Evolutionary conservation across 208 protist genomes (phyloP).

Genomic region (Crithidia thermophila): DNA sequence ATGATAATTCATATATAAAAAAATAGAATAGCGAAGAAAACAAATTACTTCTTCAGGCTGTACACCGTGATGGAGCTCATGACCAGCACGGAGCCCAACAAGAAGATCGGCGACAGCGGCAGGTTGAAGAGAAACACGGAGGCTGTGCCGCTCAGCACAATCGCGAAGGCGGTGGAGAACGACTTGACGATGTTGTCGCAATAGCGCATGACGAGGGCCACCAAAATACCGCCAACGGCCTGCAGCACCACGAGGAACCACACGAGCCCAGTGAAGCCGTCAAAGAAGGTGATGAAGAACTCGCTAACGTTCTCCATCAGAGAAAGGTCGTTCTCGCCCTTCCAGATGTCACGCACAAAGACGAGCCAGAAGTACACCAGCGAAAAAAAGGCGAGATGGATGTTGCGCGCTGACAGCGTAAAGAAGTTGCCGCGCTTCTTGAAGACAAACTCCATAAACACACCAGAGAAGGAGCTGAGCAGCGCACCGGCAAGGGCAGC

Average conservation of each 20-base stretch:
- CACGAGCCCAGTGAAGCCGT: conserved; percentile 54
- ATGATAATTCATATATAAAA: not conserved
- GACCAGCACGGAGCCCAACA: conserved; percentile 33
- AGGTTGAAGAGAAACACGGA: conserved; percentile 44
- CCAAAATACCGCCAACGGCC: conserved; percentile 55
- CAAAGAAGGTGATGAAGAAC: conserved; percentile 41
- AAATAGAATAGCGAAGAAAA: not conserved
- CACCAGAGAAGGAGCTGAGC: conserved; percentile 54
- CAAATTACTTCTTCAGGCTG: conserved; percentile 20
- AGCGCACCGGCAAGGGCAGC: conserved; percentile 36
- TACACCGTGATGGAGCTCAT: conserved; percentile 40
- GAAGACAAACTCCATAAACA: conserved; percentile 63
- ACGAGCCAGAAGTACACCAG: conserved; percentile 31
- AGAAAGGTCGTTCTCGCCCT: not conserved
- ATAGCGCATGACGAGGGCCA: conserved; percentile 71
- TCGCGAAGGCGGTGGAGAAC: conserved; percentile 57
- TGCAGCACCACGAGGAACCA: conserved; percentile 66
- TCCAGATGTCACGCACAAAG: not conserved
- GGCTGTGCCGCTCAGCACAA: conserved; percentile 45
- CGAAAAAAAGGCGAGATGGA: conserved; percentile 52
- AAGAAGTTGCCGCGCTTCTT: conserved; percentile 44
- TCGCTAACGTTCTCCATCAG: not conserved
- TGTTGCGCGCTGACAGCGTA: conserved; percentile 33
- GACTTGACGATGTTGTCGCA: conserved; percentile 79
- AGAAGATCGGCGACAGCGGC: conserved; percentile 29